phyloP scores from a whole-genome alignment of 1,139 yeast species.

The Zygosaccharomyces pseudobailii region DNA sequence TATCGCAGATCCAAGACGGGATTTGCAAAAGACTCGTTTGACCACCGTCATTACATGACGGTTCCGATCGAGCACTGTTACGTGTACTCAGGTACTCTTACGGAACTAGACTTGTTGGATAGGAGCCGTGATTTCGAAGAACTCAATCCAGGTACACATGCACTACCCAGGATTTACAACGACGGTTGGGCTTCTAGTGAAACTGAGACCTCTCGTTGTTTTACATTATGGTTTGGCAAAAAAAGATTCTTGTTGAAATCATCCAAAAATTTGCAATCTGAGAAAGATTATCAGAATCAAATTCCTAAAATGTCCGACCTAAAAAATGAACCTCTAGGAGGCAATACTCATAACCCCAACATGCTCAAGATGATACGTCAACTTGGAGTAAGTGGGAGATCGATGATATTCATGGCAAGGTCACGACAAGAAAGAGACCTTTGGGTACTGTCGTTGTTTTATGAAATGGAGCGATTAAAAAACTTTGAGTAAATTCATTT shows the following conservation, averaged over 20 bases:
- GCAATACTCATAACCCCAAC: slow-evolving; percentile 39
- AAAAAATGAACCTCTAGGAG: not conserved
- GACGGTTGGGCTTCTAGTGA: slow-evolving; percentile 87
- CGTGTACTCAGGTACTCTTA: slow-evolving; percentile 64
- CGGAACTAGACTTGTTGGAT: slow-evolving; percentile 53
- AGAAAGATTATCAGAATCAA: not conserved
- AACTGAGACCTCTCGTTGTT: slow-evolving; percentile 65
- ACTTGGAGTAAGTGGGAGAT: slow-evolving; percentile 64
- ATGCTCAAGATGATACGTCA: slow-evolving; percentile 43
- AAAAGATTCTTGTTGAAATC: slow-evolving; percentile 42
- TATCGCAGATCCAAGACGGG: slow-evolving; percentile 43
- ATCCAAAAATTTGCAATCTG: slow-evolving; percentile 2
- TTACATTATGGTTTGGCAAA: slow-evolving; percentile 78
- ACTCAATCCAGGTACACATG: slow-evolving; percentile 49
- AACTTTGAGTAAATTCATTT: not conserved
- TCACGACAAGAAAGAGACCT: slow-evolving; percentile 77
- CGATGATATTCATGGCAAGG: slow-evolving; percentile 72
- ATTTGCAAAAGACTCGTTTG: slow-evolving; percentile 41
- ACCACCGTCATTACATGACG: slow-evolving; percentile 47
- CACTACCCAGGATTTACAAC: slow-evolving; percentile 64
- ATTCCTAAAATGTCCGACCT: not conserved
- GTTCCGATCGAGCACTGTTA: slow-evolving; percentile 66
- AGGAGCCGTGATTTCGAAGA: slow-evolving; percentile 44
- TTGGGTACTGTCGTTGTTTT: slow-evolving; percentile 67
- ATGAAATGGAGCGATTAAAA: slow-evolving; percentile 58